phyloP scores from a whole-genome alignment of 2,329 filamentous ascomycete genomes.

The Orbilia blumenaviensis region DNA sequence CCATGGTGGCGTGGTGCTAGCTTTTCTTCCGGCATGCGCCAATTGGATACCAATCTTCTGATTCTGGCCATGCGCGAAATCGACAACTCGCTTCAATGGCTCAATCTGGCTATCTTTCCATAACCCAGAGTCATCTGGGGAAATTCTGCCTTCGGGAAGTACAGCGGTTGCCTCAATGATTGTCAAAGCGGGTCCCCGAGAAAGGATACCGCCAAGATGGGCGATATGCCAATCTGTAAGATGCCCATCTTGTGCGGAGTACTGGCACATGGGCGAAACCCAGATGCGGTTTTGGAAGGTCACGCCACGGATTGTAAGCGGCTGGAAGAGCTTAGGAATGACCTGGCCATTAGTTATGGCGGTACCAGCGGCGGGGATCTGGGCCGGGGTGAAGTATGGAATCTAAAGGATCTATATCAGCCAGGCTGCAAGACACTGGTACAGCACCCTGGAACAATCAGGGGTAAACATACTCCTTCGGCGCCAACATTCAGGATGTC shows the following conservation, averaged over 20 bases:
- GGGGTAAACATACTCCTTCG: conserved; percentile 34
- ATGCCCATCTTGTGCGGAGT: conserved; percentile 75
- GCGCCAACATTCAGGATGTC: conserved; percentile 32
- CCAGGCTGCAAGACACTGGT: conserved; percentile 5
- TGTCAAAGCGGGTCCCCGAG: conserved; percentile 76
- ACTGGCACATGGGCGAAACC: conserved; percentile 73
- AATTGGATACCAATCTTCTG: conserved; percentile 83
- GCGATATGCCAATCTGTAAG: conserved; percentile 82
- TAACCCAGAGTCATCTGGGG: conserved; percentile 78
- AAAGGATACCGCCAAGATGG: conserved; percentile 80
- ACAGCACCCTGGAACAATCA: neutral
- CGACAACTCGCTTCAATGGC: conserved; percentile 74
- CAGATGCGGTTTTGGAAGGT: conserved; percentile 75
- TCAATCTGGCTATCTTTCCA: conserved; percentile 86
- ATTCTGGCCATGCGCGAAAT: conserved; percentile 81
- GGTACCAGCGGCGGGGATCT: conserved; percentile 63
- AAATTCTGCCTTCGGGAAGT: conserved; percentile 79
- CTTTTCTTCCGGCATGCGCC: conserved; percentile 79
- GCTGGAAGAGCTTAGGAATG: conserved; percentile 65
- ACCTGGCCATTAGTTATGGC: conserved; percentile 64
- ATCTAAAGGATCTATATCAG: conserved; percentile 56
- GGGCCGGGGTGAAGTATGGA: conserved; percentile 66
- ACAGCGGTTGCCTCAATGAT: conserved; percentile 83
- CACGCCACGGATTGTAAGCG: conserved; percentile 62
- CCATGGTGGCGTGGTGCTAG: conserved; percentile 72